phyloP scores from a whole-genome alignment of 108 stramenopile genomes.

The Discostella pseudostelligera region DNA sequence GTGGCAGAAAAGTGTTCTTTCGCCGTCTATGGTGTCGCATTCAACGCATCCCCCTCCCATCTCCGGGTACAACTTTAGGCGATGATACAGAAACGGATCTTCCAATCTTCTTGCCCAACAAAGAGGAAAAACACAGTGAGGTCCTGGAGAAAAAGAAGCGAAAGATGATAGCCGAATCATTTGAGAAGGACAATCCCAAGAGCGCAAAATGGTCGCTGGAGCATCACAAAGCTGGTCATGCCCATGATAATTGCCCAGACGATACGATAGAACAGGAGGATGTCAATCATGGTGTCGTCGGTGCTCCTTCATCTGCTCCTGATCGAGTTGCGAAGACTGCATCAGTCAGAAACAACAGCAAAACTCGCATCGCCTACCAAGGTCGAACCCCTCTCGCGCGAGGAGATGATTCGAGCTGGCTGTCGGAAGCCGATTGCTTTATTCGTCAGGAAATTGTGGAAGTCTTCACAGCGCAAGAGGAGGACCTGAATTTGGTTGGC shows the following conservation, averaged over 20 bases:
- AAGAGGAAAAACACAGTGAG: constrained; percentile 37
- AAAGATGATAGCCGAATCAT: constrained; percentile 37
- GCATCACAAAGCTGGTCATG: constrained; percentile 3
- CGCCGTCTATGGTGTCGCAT: constrained; percentile 87
- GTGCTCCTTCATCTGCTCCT: background rate
- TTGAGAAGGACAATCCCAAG: background rate
- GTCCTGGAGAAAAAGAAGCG: constrained; percentile 36
- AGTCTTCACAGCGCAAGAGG: constrained; percentile 62
- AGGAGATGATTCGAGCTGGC: constrained; percentile 74
- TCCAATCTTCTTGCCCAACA: constrained; percentile 13
- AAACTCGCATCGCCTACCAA: constrained; percentile 29
- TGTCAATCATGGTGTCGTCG: constrained; percentile 1
- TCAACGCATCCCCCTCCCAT: constrained; percentile 63
- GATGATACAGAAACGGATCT: constrained; percentile 42
- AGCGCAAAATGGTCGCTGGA: constrained; percentile 2
- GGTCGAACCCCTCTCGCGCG: constrained; percentile 73
- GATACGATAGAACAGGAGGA: constrained; percentile 3
- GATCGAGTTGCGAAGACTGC: background rate
- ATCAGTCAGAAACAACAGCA: background rate
- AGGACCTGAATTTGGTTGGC: constrained; percentile 40
- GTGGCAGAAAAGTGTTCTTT: constrained; percentile 89
- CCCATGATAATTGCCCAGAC: background rate
- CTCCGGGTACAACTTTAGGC: constrained; percentile 1
- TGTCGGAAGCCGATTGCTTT: constrained; percentile 80
- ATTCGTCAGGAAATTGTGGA: constrained; percentile 76